Base-by-base conservation (phyloP, 2,329 filamentous ascomycete genomes). In the Epichloe glyceriae region DNA sequence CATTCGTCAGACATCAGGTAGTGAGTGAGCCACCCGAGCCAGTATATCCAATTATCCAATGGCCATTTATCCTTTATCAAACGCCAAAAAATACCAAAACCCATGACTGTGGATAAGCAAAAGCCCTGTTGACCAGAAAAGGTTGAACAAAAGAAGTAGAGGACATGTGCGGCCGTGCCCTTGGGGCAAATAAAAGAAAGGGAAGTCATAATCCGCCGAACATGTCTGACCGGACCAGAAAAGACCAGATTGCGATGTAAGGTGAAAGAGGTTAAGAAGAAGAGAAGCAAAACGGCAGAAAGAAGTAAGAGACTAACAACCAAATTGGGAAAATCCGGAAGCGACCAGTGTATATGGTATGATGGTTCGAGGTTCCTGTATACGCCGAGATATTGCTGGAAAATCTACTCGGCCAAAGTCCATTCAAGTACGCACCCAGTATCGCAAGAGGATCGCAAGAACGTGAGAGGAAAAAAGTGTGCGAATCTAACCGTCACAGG, bases 401-500 rank as follows among this genome's bases (percentile, higher is more conserved):
- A 49, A 19, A 41, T 42, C 6, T 5, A 11, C 46, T 30, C 15
- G 4, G 10, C 20, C 35, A 30, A 39, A 14, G 47, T 15, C 26
- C 26, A 19, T 49, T 38, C 19, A 33, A 19, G 35, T 20, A 42
- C 38, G 17, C 15, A 20, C 46, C 11, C n/a, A 33, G n/a, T 19
- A 26, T 15, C 14, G 30, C 3, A 30, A 40, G 38, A 14, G 6
- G 41, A 37, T 38, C 12, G 11, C 7, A 7, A 17, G 22, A n/a
- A 19, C 6, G 20, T 12, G 17, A 17, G 15, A 20, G n/a, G 15
- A 15, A 42, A 42, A 46, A 43, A n/a, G 20, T 35, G 45, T 17
- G n/a, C 19, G n/a, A 38, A 7, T 42, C 20, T 50, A 51, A 46
- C 52, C 48, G 49, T 53, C 52, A 53, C 49, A 41, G 19, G 33